Evolutionary conservation across 768 basidiomycete species (phyloP).

Genomic region (Fistulinella prunicolor): DNA sequence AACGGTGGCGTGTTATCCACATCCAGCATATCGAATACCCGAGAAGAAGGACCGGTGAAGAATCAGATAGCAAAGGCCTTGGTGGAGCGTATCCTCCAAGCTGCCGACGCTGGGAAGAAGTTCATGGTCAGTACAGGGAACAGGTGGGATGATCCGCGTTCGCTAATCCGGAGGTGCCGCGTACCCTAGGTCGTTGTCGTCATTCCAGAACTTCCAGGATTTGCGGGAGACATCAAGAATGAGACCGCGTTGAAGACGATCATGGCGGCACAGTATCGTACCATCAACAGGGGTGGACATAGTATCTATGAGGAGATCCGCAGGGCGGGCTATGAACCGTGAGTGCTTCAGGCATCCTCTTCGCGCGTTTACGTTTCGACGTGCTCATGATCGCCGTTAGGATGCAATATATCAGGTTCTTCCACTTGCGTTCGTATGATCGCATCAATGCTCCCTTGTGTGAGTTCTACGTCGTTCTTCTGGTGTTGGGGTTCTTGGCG

Average conservation of each 20-base stretch:
- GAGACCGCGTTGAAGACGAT: constrained; percentile 69
- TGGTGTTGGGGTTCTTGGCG: constrained; percentile 23
- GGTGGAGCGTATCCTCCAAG: constrained; percentile 80
- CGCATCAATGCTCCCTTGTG: constrained; percentile 77
- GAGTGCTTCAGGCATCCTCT: constrained; percentile 23
- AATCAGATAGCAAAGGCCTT: constrained; percentile 85
- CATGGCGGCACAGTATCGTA: constrained; percentile 84
- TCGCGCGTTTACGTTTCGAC: not conserved
- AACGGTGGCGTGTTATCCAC: not conserved
- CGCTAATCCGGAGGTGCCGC: not conserved
- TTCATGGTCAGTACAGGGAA: constrained; percentile 57
- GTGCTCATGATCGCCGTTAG: constrained; percentile 35
- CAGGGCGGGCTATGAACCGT: constrained; percentile 78
- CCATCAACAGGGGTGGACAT: constrained; percentile 85
- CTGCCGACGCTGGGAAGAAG: constrained; percentile 62
- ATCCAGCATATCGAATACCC: constrained; percentile 73
- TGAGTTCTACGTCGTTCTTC: constrained; percentile 28
- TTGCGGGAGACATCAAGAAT: constrained; percentile 77
- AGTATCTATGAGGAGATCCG: constrained; percentile 85
- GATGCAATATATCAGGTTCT: constrained; percentile 85
- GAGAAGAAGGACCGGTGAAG: constrained; percentile 59
- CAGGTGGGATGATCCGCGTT: not conserved
- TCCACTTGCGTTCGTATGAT: constrained; percentile 89
- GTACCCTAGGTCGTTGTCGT: constrained; percentile 68
- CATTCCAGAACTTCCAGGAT: constrained; percentile 91